A percentile compares a stretch with the other conserved stretches of the same genome.
Evolutionary conservation across 2,329 filamentous ascomycete genomes (phyloP).

Genomic region (Thelonectria discophora): DNA sequence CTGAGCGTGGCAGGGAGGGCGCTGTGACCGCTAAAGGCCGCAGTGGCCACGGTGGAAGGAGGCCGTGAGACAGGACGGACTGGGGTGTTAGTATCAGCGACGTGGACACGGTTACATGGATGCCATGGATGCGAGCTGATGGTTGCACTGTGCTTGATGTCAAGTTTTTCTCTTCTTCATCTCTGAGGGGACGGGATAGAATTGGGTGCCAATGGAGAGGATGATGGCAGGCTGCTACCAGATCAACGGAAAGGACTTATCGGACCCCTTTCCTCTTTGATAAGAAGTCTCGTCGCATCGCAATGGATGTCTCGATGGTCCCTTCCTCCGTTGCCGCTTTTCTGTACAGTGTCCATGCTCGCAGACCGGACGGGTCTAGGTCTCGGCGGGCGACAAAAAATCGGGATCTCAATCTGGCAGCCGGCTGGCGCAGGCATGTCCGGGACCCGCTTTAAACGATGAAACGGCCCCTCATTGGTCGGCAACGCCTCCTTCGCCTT

Average conservation of each 20-base stretch:
- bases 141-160: constrained; percentile 10
- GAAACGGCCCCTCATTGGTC: constrained; percentile 28
- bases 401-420: constrained; percentile 47
- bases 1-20: constrained; percentile 22
- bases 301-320: not conserved
- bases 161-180: not conserved
- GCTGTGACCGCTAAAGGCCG: constrained; percentile 30
- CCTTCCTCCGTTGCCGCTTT: constrained; percentile 2
- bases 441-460: constrained; percentile 26
- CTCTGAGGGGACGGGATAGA: constrained; percentile 11
- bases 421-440: constrained; percentile 30
- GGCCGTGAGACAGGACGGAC: constrained; percentile 26
- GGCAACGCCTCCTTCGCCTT: constrained; percentile 19
- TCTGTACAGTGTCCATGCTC: constrained; percentile 17
- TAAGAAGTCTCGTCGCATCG: constrained; percentile 15
- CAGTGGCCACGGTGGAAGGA: constrained; percentile 26
- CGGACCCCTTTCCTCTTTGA: constrained; percentile 14
- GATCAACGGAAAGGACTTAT: constrained; percentile 1
- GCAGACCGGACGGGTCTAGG: constrained; percentile 37
- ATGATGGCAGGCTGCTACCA: not conserved
- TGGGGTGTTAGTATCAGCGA: constrained; percentile 21
- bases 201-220: constrained; percentile 6
- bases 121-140: constrained; percentile 30
- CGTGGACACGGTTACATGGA: constrained; percentile 26
- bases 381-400: constrained; percentile 45